A percentile compares a stretch with the other conserved stretches of the same genome.
Conservation (phyloP, 352 stramenopile genomes). For the Phytophthora pluvialis region DNA sequence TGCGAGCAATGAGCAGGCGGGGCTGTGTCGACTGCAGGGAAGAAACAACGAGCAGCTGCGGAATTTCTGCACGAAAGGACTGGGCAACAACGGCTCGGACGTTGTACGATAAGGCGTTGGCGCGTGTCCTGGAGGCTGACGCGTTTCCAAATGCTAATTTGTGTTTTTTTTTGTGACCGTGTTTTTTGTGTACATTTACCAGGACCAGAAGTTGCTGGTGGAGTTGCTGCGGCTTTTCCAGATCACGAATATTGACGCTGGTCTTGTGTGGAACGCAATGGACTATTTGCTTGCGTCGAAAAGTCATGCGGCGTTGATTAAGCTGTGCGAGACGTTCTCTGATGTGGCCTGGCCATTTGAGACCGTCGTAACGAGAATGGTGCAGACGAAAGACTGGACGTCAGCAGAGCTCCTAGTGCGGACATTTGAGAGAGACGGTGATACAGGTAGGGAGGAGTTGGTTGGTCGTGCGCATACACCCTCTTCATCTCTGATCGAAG, state of each 20-base stretch:
- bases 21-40: conserved; percentile 29
- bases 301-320: conserved; percentile 59
- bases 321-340: conserved; percentile 46
- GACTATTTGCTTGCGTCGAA: conserved; percentile 44
- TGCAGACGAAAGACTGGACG: conserved; percentile 63
- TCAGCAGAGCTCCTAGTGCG: conserved; percentile 57
- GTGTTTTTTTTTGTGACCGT: neutral
- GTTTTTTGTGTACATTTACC: too few species aligned
- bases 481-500: neutral
- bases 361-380: conserved; percentile 44
- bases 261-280: conserved; percentile 29
- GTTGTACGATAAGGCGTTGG: conserved; percentile 29
- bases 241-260: conserved; percentile 38
- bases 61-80: conserved; percentile 37
- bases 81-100: conserved; percentile 16
- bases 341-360: conserved; percentile 43
- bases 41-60: conserved; percentile 35
- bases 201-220: conserved; percentile 67
- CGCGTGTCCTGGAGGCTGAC: too few species aligned
- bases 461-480: neutral
- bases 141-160: conserved; percentile 1
- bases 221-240: conserved; percentile 67
- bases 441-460: conserved; percentile 4
- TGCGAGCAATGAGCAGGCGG: conserved; percentile 1
- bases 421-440: conserved; percentile 40